Evolutionary conservation across 345 rosid genomes (phyloP).

Genomic region (Carallia pectinifolia): DNA sequence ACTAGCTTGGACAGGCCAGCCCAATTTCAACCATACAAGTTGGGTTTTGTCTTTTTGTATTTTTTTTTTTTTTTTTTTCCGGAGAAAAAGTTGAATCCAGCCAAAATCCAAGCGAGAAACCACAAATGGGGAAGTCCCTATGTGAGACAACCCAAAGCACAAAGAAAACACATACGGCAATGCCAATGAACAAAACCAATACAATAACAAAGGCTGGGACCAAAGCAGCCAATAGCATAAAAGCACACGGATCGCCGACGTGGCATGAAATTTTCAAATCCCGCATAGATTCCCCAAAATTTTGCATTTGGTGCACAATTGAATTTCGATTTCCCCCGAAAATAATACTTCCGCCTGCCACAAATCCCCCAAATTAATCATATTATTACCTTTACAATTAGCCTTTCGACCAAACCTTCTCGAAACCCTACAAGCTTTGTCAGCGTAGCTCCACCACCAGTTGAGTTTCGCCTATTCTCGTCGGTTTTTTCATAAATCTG

Average conservation of each 20-base stretch:
- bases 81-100: no score
- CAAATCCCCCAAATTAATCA: neutral
- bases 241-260: slow-evolving; percentile 59
- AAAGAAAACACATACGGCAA: slow-evolving; percentile 46
- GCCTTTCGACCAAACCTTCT: neutral
- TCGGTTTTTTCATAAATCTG: slow-evolving; percentile 8
- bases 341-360: slow-evolving; percentile 44
- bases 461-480: slow-evolving; percentile 12
- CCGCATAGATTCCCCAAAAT: slow-evolving; percentile 71
- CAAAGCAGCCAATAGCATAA: slow-evolving; percentile 19
- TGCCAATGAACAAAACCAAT: neutral
- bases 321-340: slow-evolving; percentile 60
- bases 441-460: neutral
- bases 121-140: neutral
- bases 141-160: slow-evolving; percentile 53
- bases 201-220: slow-evolving; percentile 20
- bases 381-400: neutral
- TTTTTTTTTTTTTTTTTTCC: no score
- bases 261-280: slow-evolving; percentile 61
- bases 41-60: no score
- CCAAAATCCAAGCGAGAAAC: neutral
- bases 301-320: slow-evolving; percentile 70
- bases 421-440: slow-evolving; percentile 21
- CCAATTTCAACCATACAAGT: no score
- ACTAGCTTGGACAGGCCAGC: no score